These are phyloP conservation scores for Medicago ruthenica DNA, from an alignment of 306 rosid genomes.

Conservation along the genomic window DNA sequence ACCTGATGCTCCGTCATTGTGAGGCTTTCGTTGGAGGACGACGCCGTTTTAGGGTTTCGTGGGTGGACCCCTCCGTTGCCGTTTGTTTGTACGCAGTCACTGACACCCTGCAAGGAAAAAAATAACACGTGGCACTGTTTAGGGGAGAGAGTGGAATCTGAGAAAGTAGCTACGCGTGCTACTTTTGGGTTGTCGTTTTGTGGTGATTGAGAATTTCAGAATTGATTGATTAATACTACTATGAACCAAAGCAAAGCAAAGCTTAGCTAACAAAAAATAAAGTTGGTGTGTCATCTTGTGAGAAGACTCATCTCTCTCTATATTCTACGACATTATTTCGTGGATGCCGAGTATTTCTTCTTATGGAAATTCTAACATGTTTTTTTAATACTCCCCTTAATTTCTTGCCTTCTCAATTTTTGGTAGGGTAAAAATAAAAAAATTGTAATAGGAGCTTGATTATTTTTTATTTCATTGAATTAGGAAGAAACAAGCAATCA, in stretches of 20 bases:
- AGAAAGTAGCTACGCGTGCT: constrained; percentile 87
- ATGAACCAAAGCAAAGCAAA: constrained; percentile 38
- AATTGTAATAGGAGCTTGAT: neutral
- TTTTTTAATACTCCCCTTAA: neutral
- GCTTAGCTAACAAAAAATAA: constrained; percentile 7
- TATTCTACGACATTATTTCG: constrained; percentile 39
- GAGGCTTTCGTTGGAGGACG: constrained; percentile 68
- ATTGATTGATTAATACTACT: constrained; percentile 23
- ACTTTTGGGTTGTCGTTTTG: constrained; percentile 76
- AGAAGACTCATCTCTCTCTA: constrained; percentile 25
- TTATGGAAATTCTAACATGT: constrained; percentile 36
- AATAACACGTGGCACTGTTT: constrained; percentile 23
- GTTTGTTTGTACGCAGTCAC: constrained; percentile 68
- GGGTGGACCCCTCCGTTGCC: constrained; percentile 45
- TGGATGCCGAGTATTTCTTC: constrained; percentile 36
- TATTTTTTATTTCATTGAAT: neutral
- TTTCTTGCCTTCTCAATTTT: neutral
- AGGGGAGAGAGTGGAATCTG: constrained; percentile 57
- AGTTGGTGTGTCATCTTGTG: constrained; percentile 22
- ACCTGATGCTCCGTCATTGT: constrained; percentile 93
- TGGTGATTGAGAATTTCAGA: constrained; percentile 49
- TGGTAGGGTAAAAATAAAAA: neutral
- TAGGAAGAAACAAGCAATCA: neutral
- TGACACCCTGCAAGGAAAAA: constrained; percentile 69
- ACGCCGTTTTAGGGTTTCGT: constrained; percentile 53